Conservation (phyloP, 805 yeast genomes). For the Blastobotrys mokoenaii region DNA sequence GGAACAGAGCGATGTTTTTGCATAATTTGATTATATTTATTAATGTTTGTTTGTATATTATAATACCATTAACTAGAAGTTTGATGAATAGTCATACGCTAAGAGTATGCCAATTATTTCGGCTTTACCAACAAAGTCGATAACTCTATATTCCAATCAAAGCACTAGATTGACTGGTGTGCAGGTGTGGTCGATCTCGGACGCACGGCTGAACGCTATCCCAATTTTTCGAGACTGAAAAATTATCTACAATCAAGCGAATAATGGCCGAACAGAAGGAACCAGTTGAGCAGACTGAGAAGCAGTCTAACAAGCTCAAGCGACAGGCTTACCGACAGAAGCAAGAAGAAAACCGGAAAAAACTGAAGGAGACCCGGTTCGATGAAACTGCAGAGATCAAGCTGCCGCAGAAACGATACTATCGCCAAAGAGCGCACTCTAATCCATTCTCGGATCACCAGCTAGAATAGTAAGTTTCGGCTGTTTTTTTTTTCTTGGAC, state of each 20-base stretch:
- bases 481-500: background rate
- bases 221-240: too few species aligned
- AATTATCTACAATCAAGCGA: too few species aligned
- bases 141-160: background rate
- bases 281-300: too few species aligned
- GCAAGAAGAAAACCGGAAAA: constrained; percentile 42
- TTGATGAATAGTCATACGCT: too few species aligned
- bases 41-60: background rate
- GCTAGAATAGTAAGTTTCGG: constrained; percentile 57
- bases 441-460: constrained; percentile 95
- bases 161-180: too few species aligned
- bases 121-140: background rate
- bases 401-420: constrained; percentile 69
- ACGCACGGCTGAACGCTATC: too few species aligned
- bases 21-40: constrained; percentile 22
- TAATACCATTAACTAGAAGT: too few species aligned
- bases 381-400: constrained; percentile 33
- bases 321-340: constrained; percentile 32
- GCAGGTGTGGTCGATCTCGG: too few species aligned
- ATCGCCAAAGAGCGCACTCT: constrained; percentile 95
- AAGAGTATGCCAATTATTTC: too few species aligned
- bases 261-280: too few species aligned
- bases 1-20: constrained; percentile 57
- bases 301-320: constrained; percentile 13
- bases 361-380: constrained; percentile 39